Evolutionary conservation across 164 flowering plant genomes (phyloP), one percentile per base, ranked within the genome.

Genomic region (Tetrastigma voinierianum): DNA sequence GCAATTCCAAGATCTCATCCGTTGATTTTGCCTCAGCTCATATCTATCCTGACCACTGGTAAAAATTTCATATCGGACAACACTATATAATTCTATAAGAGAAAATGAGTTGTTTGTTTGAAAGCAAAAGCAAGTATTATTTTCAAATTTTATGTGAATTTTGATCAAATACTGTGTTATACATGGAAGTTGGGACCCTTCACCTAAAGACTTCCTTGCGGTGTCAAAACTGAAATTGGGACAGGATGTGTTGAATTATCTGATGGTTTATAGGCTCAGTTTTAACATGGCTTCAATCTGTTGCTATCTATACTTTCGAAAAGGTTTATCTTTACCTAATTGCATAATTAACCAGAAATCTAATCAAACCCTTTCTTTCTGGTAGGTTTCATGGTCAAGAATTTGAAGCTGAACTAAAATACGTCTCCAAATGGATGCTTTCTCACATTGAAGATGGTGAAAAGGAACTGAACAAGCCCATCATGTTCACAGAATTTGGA

Each of bases 371-470:
- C 46, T 17, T 46, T 10, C 5, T 44, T 21, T 45, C 18, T 62
- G 47, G 61, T 62, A 92, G 97, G 97, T 80, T 82, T 49, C 51
- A 71, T 1, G 76, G 67, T 9, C 73, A 57, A 70, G 70, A 57
- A 11, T 77, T 86, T 46, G 92, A 83, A 74, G 81, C 80, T 2
- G 83, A 88, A 53, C 77, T 88, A 57, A 81, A 83, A 20, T 92
- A 60, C 56, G 82, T 87, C 12, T 61, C 81, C 19, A 81, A 81
- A 78, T 92, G 94, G 92, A 75, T 84, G 74, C 66, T 19, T 1
- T 87, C 97, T 62, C 98, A 93, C 80, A 84, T 93, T 66, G 90
- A 90, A 57, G 97, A 91, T 62, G 90, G 98, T 14, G 89, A 93
- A 70, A 78, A 76, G 57, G 84, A 76, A 57, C 78, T 93, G 46